Evolutionary conservation across 2,329 filamentous ascomycete genomes (phyloP), one percentile per base, ranked within the genome.

Genomic region (Arthrobotrys sphaeroides): DNA sequence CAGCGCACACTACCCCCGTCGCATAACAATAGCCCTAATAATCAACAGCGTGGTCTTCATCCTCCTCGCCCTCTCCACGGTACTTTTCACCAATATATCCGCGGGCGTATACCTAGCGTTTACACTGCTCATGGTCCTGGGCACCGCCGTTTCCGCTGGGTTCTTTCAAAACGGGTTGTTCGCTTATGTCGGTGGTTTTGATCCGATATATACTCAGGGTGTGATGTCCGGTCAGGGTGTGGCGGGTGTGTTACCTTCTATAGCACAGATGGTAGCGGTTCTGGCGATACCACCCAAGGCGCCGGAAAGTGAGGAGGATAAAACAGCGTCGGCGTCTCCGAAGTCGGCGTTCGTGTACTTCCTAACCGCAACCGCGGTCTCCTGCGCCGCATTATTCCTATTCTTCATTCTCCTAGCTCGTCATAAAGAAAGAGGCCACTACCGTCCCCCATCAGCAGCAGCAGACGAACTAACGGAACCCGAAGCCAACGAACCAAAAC

Each of bases 191-290:
- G 89, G 91, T 2, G 90, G 92, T 61, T 98, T 97, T 80, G 92
- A 90, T 36, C 88, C 90, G 18, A 92, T 95, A 82, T 99, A 98
- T 82, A 97, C 93, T 66, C 94, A 98, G 83, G 94, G 91, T 22
- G 93, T 98, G 82, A 98, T 99, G 94, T 90, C 90, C 59, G 95
- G 95, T 0, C 95, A 99, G 83, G 94, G 90, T 31, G 86, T 99
- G 2, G 94, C 95, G 0, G 95, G 95, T 28, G 94, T 99, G 7
- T 84, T 98, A 2, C 95, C 95, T 0, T 90, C 92, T 53, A 86
- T 96, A 53, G 92, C 93, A 0, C 94, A 98, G 82, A 94, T 98
- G 78, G 82, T 91, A 47, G 91, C 92, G 0, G 93, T 96, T 10
- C 85, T 97, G 9, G 87, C 88, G 33, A 85, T 92, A 0, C 84